Evolutionary conservation across 139 green algal species (phyloP), one percentile per base, ranked within the genome.

Genomic region (Chlamydomonas asymmetrica): DNA sequence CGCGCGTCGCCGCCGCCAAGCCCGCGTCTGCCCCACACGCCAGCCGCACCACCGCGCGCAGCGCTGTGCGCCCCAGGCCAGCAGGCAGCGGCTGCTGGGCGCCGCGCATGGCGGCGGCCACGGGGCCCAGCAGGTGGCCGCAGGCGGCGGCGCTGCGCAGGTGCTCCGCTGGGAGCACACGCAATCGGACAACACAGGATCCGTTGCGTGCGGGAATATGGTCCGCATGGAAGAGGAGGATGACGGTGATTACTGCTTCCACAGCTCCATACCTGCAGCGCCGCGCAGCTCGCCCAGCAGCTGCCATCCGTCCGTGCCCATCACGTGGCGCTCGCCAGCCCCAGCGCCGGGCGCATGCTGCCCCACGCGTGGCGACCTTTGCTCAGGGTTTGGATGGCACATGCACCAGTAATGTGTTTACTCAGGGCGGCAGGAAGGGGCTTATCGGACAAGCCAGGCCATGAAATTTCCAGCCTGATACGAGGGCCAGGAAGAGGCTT

Each of bases 121-220:
- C 70, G 18, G 60, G 38, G 40, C 70, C 70, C 57, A 76, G 70
- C 29, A 76, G 56, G 70, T 76, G 70, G 23, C 56, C 56, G 40
- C 59, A 56, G 22, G 35, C 18, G 25, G 70, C 70, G 2, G 70
- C 70, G 5, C 32, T 31, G 34, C 67, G 56, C 70, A 76, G 70
- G 57, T 76, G 70, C 27, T 68, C 39, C 7, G 63, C 70, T 76
- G 70, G 20, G 54, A 35, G 34, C 5, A n/a, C n/a, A n/a, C n/a
- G n/a, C n/a, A n/a, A n/a, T n/a, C n/a, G n/a, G n/a, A n/a, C n/a
- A n/a, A n/a, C n/a, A n/a, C n/a, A n/a, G n/a, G n/a, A n/a, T n/a
- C n/a, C n/a, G n/a, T n/a, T n/a, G n/a, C n/a, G n/a, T n/a, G n/a
- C n/a, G n/a, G n/a, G n/a, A n/a, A n/a, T n/a, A n/a, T n/a, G n/a